Evolutionary conservation across 139 green algal species (phyloP), one percentile per base, ranked within the genome.

Genomic region (Micractinium conductrix): DNA sequence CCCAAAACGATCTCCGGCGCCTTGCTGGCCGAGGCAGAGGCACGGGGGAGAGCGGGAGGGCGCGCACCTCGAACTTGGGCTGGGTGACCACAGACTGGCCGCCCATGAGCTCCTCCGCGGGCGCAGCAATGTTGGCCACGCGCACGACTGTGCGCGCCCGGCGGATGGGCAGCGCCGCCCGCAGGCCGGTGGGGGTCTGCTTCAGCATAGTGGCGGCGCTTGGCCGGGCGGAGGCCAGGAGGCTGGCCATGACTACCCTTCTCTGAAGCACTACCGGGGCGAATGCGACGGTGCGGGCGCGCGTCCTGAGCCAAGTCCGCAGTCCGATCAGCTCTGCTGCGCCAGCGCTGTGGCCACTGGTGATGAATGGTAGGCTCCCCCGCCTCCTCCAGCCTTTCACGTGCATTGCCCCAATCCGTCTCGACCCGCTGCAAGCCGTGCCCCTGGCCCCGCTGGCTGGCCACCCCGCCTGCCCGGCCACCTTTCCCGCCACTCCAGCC

Each of bases 81-180:
- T 76, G 9, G 37, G 55, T 37, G 37, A 53, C 53, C 53, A 14
- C 50, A 40, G 42, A 42, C 35, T 43, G 35, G 21, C 43, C 21
- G 79, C 63, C 63, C 44, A 75, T 30, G 58, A 82, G 38, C 76
- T 82, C 38, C 53, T 82, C 76, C 28, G 76, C 76, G 40, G 79
- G 79, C 7, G 79, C 79, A 0, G 79, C 79, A 4, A 83, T 73
- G 40, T 83, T 83, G 55, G 67, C 84, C 53, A 48, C 43, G 37
- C 50, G 83, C 71, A 85, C 50, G 8, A 68, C 55, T 30, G 9
- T 30, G 38, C 26, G 22, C n/a, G 35, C 35, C 22, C 24, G 26
- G 28, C 76, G 76, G 21, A 82, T 33, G 7, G 76, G 76, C 55
- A 82, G 76, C 14, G 76, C 76, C 48, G 76, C 76, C 76, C 62